Base-by-base conservation (phyloP, 2,329 filamentous ascomycete species). In the Aspergillus terreus region DNA sequence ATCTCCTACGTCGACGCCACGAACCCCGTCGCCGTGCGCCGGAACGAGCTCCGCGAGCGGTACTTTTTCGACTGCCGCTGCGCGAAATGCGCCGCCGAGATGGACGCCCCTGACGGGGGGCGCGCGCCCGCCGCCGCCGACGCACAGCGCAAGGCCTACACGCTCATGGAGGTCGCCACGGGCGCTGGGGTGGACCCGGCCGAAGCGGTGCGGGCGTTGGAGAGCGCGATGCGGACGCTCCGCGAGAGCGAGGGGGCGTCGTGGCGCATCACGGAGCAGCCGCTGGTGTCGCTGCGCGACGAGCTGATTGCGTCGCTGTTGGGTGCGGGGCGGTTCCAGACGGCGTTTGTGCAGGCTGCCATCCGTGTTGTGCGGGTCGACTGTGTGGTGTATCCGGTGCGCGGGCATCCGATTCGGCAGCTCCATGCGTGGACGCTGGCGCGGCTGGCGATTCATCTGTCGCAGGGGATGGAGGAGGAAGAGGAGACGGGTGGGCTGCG, bases 1-100 rank as follows among this genome's bases (percentile, higher is more conserved):
- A 81, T 85, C 52, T 80, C 82, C 3, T 87, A 87, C 61, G 73
- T 84, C 54, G 83, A 86, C 59, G 71, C 72, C 33, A 82, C 78
- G 0, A 76, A 78, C 36, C 76, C 81, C 0, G 75, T 72, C 23
- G 58, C 68, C 7, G 69, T 72, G n/a, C 78, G 83, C 3, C 79
- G 78, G 55, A 66, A 65, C 2, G 78, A 83, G 58, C 73, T 86
- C 1, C 66, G 68, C 44, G 67, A 73, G 21, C 74, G 78, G 25
- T 86, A 83, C 70, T 82, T 78, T 63, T 86, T 86, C 65, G 69
- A 66, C 12, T 86, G 83, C 66, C 62, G 62, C 38, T 86, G 83
- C 59, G 53, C 61, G 5, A 79, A 78, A 63, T 85, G 82, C 58
- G 52, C 12, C 14, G 60, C 21, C 47, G 47, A 25, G 51, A 61